These are phyloP conservation scores for Allium fistulosum DNA, from an alignment of 106 monocot genomes.

Conservation along the genomic window DNA sequence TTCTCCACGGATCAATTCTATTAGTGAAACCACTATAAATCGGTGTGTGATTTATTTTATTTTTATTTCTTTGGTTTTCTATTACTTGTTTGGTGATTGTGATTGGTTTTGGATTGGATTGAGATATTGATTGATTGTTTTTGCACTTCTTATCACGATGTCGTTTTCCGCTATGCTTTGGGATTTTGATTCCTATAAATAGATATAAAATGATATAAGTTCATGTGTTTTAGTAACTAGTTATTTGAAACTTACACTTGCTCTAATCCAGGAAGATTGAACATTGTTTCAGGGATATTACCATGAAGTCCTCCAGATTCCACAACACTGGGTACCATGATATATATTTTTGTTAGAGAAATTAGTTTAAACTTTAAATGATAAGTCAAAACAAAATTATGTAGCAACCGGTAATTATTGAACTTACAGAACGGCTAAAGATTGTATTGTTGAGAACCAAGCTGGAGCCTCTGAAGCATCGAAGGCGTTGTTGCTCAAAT, in stretches of 20 bases:
- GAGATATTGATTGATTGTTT: too few species aligned
- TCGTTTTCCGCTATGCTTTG: too few species aligned
- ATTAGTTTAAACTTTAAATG: not conserved
- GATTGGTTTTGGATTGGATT: too few species aligned
- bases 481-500: conserved; percentile 80
- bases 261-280: conserved; percentile 37
- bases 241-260: conserved; percentile 32
- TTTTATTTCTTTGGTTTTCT: too few species aligned
- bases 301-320: conserved; percentile 42
- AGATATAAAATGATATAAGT: too few species aligned
- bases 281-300: conserved; percentile 33
- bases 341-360: not conserved
- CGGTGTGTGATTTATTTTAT: too few species aligned
- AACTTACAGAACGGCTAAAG: conserved; percentile 47
- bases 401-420: not conserved
- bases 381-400: not conserved
- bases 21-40: too few species aligned
- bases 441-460: conserved; percentile 36
- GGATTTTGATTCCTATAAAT: not conserved
- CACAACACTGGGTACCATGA: conserved; percentile 21
- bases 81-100: too few species aligned
- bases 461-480: conserved; percentile 35
- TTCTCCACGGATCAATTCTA: too few species aligned
- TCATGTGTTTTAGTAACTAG: not conserved
- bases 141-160: not conserved